Base-by-base conservation (phyloP, 257 asterid genomes). In the Nicotiana tabacum region DNA sequence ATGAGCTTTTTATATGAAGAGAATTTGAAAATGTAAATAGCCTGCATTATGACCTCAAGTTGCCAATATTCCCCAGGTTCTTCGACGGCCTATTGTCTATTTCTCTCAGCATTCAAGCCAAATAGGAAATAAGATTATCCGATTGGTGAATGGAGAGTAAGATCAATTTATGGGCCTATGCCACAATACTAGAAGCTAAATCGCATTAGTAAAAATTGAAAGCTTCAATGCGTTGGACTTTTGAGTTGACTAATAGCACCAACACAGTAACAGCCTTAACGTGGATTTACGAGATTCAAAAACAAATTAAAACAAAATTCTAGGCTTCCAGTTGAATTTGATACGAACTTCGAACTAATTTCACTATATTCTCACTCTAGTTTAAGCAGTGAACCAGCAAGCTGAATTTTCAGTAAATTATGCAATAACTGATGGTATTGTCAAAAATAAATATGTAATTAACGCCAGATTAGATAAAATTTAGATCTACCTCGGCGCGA, bases 401-500 rank as follows among this genome's bases (percentile, higher is more conserved):
- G 61, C 15, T 4, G 37, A 46, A 46, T 46, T 46, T 72, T 46
- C 33, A 6, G 27, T 72, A 33, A 46, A 72, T 5, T 72, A 12
- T 43, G 21, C 35, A 46, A 43, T 11, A 69, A 69, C 21, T 18
- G 81, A 39, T 80, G 67, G 76, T 43, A 37, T 35, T 37, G 18
- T n/a, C 9, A 27, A 37, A 68, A 69, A 37, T 33, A 4, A 67
- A 66, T 67, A 68, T 9, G 55, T 18, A 68, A 18, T 37, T 7
- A 39, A 39, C 48, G 48, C 48, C 10, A 39, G 10, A 39, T 39
- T 39, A 7, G 48, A 39, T 39, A 39, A 39, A 35, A 39, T 39
- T 39, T 1, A 7, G 58, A 76, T 57, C 37, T 66, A 94, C 99
- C 99, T 96, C 97, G 72, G 98, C 98, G 56, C 97, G 97, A 86